Percentiles rank a stretch among this genome's conserved stretches.
Evolutionary conservation across 2,329 filamentous ascomycete species (phyloP).

Genomic region (Monilinia fructicola): DNA sequence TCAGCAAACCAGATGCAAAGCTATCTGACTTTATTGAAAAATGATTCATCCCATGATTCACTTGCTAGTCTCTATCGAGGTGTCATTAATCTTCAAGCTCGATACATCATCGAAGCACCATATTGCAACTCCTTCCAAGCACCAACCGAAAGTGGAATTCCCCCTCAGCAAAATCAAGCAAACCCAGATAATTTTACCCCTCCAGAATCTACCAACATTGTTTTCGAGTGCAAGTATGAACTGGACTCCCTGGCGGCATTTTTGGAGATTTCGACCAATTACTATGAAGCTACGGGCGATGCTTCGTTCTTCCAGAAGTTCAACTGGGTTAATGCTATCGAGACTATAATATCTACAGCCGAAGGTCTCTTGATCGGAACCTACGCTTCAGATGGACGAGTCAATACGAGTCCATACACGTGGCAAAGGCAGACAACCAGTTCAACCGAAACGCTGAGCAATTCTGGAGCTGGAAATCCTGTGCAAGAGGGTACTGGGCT

Average conservation of each 20-base stretch:
- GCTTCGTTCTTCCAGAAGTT: conserved; percentile 69
- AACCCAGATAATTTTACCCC: conserved; percentile 59
- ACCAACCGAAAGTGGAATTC: conserved; percentile 69
- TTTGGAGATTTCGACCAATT: conserved; percentile 76
- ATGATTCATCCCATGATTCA: conserved; percentile 54
- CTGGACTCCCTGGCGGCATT: conserved; percentile 89
- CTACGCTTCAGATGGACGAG: conserved; percentile 59
- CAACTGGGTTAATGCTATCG: conserved; percentile 71
- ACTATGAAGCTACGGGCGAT: conserved; percentile 72
- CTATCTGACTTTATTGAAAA: conserved; percentile 60
- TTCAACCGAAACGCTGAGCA: conserved; percentile 77
- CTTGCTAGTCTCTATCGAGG: conserved; percentile 68
- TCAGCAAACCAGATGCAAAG: conserved; percentile 75
- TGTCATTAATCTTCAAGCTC: conserved; percentile 68
- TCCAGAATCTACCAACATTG: conserved; percentile 68
- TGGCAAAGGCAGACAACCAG: conserved; percentile 72
- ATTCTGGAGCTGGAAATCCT: conserved; percentile 77
- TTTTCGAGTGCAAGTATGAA: conserved; percentile 97
- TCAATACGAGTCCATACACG: conserved; percentile 65
- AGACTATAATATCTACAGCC: conserved; percentile 67
- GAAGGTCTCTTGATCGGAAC: conserved; percentile 71
- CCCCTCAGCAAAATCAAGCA: conserved; percentile 59
- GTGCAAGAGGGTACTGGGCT: conserved; percentile 72
- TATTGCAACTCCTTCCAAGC: conserved; percentile 94
- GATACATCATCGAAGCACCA: conserved; percentile 66